Evolutionary conservation across 2,329 filamentous ascomycete genomes (phyloP).

Genomic region (Albophoma yamanashiensis): DNA sequence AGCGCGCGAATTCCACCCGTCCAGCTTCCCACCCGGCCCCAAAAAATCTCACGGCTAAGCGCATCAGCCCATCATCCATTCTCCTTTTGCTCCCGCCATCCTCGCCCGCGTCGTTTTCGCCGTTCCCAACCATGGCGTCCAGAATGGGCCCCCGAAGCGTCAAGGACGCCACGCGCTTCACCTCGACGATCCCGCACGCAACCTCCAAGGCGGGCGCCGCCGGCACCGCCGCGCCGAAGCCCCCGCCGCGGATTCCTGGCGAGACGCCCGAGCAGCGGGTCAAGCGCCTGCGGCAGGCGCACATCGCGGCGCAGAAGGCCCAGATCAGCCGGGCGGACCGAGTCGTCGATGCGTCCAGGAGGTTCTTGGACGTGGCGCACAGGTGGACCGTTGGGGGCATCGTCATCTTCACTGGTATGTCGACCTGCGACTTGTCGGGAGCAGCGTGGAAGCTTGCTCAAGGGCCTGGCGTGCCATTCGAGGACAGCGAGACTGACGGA

Average conservation of each 20-base stretch:
- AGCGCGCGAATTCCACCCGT: conserved; percentile 15
- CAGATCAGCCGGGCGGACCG: conserved; percentile 42
- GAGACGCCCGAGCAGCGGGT: conserved; percentile 64
- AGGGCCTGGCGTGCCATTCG: not conserved
- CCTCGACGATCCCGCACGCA: conserved; percentile 48
- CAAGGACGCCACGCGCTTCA: conserved; percentile 67
- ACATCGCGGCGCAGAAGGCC: conserved; percentile 53
- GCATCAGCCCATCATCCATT: not conserved
- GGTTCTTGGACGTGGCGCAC: conserved; percentile 45
- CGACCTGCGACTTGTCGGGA: not conserved
- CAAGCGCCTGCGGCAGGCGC: conserved; percentile 54
- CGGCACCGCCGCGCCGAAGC: conserved; percentile 13
- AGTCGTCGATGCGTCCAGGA: conserved; percentile 34
- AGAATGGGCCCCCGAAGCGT: conserved; percentile 53
- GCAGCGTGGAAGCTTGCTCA: not conserved
- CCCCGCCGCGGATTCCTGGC: conserved; percentile 21
- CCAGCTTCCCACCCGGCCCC: conserved; percentile 5
- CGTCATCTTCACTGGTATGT: conserved; percentile 45
- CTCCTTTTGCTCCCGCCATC: not conserved
- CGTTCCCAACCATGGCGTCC: conserved; percentile 23
- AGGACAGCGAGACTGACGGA: not conserved
- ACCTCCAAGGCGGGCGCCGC: conserved; percentile 44
- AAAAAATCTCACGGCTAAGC: conserved; percentile 25
- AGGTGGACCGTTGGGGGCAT: conserved; percentile 42
- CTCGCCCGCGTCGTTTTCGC: not conserved